Conservation (phyloP, 371 early-diverging fungal genomes). For the Nematocida ausubeli region DNA sequence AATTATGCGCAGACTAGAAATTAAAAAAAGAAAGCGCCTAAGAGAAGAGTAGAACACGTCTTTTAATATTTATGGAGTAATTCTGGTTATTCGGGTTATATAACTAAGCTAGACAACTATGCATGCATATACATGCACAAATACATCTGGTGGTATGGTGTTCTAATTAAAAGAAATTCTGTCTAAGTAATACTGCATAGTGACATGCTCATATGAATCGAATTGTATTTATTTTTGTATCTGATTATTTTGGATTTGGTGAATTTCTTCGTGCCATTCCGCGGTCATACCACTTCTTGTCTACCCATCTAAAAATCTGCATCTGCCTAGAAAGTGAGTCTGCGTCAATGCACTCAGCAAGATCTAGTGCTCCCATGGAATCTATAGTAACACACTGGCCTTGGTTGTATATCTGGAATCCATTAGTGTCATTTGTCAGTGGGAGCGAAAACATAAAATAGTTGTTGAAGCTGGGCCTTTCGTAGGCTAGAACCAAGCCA, state of each 20-base stretch:
- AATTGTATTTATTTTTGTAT: background rate
- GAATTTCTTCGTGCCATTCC: too few relatives aligned
- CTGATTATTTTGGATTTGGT: background rate
- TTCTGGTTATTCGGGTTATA: too few relatives aligned
- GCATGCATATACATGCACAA: too few relatives aligned
- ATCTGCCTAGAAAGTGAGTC: background rate
- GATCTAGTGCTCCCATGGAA: background rate
- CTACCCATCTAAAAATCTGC: slow-evolving; percentile 45
- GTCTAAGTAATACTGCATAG: too few relatives aligned
- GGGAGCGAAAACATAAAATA: slow-evolving; percentile 24
- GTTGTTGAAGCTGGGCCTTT: slow-evolving; percentile 9
- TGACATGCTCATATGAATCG: too few relatives aligned
- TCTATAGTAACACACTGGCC: slow-evolving; percentile 12
- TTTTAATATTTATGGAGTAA: too few relatives aligned
- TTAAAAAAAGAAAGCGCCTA: too few relatives aligned
- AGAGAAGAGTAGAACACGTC: too few relatives aligned
- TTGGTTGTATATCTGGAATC: slow-evolving; percentile 45
- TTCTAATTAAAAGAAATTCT: too few relatives aligned
- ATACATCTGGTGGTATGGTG: too few relatives aligned
- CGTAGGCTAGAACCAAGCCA: background rate
- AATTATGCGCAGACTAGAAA: too few relatives aligned
- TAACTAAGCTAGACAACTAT: too few relatives aligned
- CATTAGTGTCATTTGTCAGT: background rate
- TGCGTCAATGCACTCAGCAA: slow-evolving; percentile 13
- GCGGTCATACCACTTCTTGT: background rate